Conservation (phyloP, 495 filamentous ascomycete genomes). For the Trichoderma erinaceum region DNA sequence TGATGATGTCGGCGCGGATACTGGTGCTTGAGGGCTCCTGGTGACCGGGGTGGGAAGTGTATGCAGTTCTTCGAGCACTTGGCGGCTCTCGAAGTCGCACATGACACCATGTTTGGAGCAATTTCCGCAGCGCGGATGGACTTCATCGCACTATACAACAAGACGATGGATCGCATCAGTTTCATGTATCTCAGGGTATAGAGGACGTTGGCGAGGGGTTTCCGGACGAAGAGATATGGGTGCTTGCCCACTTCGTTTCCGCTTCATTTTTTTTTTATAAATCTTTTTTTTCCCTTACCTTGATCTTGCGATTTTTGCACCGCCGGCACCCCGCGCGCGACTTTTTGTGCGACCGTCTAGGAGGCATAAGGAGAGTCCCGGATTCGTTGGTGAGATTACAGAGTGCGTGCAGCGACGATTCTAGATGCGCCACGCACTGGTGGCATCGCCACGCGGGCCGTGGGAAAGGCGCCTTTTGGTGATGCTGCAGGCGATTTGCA, state of each 20-base stretch:
- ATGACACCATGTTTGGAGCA: constrained; percentile 57
- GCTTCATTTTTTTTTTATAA: background rate
- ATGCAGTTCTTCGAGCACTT: constrained; percentile 32
- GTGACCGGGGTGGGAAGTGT: constrained; percentile 17
- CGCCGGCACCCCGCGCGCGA: constrained; percentile 53
- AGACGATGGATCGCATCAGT: constrained; percentile 8
- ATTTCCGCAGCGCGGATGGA: constrained; percentile 56
- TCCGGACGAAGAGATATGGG: background rate
- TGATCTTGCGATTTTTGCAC: constrained; percentile 59
- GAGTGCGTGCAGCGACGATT: background rate
- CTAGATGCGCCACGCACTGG: constrained; percentile 11
- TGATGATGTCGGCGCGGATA: constrained; percentile 11
- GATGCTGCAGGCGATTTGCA: background rate
- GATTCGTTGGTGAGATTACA: background rate
- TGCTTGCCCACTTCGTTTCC: background rate
- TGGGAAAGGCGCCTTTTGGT: background rate
- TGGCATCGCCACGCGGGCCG: constrained; percentile 10
- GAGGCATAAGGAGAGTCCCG: constrained; percentile 36
- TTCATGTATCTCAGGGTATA: background rate
- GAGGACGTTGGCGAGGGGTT: constrained; percentile 17
- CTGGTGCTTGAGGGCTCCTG: constrained; percentile 3
- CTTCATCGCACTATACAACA: constrained; percentile 51
- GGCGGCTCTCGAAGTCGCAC: constrained; percentile 54
- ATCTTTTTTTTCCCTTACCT: constrained; percentile 34
- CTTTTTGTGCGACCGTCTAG: constrained; percentile 58